These are phyloP conservation scores for Cytidiella melzeri DNA, from an alignment of 768 basidiomycete genomes.

Conservation along the genomic window DNA sequence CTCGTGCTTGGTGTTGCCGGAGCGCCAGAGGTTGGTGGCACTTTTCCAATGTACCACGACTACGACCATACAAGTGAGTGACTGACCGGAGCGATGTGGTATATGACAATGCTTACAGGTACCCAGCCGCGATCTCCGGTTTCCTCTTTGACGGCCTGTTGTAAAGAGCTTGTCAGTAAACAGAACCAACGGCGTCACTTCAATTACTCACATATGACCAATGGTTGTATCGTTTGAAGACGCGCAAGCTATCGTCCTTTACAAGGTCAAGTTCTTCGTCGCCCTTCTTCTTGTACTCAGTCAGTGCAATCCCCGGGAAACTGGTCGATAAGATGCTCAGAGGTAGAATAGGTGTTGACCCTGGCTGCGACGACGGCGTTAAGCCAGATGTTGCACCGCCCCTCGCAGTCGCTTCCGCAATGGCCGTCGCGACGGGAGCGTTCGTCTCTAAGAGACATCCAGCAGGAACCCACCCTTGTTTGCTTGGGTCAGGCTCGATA, in stretches of 20 bases:
- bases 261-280: conserved; percentile 86
- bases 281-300: conserved; percentile 94
- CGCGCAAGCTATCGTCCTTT: conserved; percentile 84
- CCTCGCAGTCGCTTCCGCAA: conserved; percentile 72
- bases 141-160: conserved; percentile 86
- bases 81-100: conserved; percentile 2
- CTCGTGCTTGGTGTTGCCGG: conserved; percentile 40
- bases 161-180: conserved; percentile 3
- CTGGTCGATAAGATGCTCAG: conserved; percentile 93
- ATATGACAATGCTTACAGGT: conserved; percentile 46
- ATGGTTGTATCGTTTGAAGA: conserved; percentile 98
- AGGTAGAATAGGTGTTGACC: conserved; percentile 79
- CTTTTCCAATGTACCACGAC: conserved; percentile 96
- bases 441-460: conserved; percentile 93
- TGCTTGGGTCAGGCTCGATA: conserved; percentile 67
- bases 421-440: conserved; percentile 83
- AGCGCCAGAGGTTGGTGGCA: conserved; percentile 38
- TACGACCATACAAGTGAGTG: conserved; percentile 22
- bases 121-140: conserved; percentile 96
- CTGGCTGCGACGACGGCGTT: conserved; percentile 28
- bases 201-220: conserved; percentile 77
- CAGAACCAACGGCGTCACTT: conserved; percentile 9
- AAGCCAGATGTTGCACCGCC: conserved; percentile 35
- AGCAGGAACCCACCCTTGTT: conserved; percentile 97
- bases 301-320: conserved; percentile 92